phyloP scores from a whole-genome alignment of 164 flowering plant genomes.

The Vitis rotundifolia region DNA sequence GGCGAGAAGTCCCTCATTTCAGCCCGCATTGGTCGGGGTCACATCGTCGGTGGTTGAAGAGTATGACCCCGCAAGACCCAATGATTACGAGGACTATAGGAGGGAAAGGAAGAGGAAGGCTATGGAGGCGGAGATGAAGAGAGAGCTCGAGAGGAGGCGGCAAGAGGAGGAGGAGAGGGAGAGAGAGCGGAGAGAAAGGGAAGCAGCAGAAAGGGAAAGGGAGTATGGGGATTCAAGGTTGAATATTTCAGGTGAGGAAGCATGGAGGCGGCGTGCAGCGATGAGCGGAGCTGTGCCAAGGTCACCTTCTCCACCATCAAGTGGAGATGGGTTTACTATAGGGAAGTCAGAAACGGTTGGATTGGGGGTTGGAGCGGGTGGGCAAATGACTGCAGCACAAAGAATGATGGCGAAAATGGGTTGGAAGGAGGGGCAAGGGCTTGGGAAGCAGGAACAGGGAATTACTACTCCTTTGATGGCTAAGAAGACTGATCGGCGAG shows the following conservation, averaged over 20 bases:
- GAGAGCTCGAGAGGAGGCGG: conserved; percentile 50
- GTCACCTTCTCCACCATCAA: conserved; percentile 62
- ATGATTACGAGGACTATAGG: conserved; percentile 84
- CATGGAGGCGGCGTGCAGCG: conserved; percentile 91
- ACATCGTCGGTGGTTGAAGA: conserved; percentile 79
- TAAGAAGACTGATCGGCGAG: conserved; percentile 92
- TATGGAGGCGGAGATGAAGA: conserved; percentile 62
- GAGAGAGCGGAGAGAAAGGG: conserved; percentile 30
- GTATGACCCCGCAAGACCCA: conserved; percentile 95
- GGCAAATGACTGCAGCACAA: conserved; percentile 99
- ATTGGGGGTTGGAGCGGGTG: conserved; percentile 93
- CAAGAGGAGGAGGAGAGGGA: conserved; percentile 45
- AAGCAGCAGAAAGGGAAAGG: conserved; percentile 37
- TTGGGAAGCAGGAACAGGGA: conserved; percentile 98
- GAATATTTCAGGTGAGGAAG: conserved; percentile 94
- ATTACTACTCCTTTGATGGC: conserved; percentile 98
- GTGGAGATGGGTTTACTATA: conserved; percentile 76
- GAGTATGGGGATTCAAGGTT: conserved; percentile 33
- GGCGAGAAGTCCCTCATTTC: conserved; percentile 11
- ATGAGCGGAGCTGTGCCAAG: conserved; percentile 71
- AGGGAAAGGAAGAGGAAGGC: conserved; percentile 67
- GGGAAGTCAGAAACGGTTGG: conserved; percentile 88
- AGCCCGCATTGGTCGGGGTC: conserved; percentile 81
- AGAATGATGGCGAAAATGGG: conserved; percentile 99
- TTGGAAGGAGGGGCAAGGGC: conserved; percentile 99